These are phyloP conservation scores for Penicillium roqueforti DNA, from an alignment of 495 filamentous ascomycete species.

Conservation along the genomic window DNA sequence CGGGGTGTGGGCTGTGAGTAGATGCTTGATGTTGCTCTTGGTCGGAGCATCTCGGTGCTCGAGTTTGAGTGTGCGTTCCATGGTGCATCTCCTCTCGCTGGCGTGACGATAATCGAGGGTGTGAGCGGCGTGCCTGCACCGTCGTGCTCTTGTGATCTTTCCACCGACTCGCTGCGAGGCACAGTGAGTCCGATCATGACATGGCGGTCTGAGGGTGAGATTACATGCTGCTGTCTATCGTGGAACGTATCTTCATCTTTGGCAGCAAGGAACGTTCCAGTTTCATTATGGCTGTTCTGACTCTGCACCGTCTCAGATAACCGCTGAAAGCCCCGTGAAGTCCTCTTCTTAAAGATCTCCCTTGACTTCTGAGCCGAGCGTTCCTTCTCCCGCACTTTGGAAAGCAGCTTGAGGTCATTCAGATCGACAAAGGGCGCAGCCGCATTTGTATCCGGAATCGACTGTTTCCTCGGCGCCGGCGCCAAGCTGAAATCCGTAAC, in stretches of 20 bases:
- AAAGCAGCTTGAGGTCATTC: slow-evolving; percentile 39
- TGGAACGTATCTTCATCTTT: slow-evolving; percentile 14
- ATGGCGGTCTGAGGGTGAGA: slow-evolving; percentile 71
- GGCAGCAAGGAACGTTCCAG: slow-evolving; percentile 16
- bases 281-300: slow-evolving; percentile 4
- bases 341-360: slow-evolving; percentile 23
- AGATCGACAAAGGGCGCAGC: slow-evolving; percentile 34
- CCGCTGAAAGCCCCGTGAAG: slow-evolving; percentile 17
- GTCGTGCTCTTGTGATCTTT: slow-evolving; percentile 31
- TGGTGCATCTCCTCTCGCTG: slow-evolving; percentile 57
- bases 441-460: not conserved
- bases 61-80: slow-evolving; percentile 40
- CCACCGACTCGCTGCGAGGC: slow-evolving; percentile 53
- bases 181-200: slow-evolving; percentile 78
- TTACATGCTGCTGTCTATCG: slow-evolving; percentile 41
- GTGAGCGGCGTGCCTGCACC: slow-evolving; percentile 39
- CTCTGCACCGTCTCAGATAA: slow-evolving; percentile 8
- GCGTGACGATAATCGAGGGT: slow-evolving; percentile 62
- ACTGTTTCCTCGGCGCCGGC: slow-evolving; percentile 1
- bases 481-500: slow-evolving; percentile 51
- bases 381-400: slow-evolving; percentile 36
- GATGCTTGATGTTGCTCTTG: slow-evolving; percentile 56
- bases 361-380: slow-evolving; percentile 26
- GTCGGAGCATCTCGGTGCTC: slow-evolving; percentile 25
- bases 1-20: slow-evolving; percentile 59